Percentiles rank a stretch among this genome's conserved stretches.
phyloP scores from a whole-genome alignment of 1,284 basidiomycete species.

The Microbotryum scabiosae region DNA sequence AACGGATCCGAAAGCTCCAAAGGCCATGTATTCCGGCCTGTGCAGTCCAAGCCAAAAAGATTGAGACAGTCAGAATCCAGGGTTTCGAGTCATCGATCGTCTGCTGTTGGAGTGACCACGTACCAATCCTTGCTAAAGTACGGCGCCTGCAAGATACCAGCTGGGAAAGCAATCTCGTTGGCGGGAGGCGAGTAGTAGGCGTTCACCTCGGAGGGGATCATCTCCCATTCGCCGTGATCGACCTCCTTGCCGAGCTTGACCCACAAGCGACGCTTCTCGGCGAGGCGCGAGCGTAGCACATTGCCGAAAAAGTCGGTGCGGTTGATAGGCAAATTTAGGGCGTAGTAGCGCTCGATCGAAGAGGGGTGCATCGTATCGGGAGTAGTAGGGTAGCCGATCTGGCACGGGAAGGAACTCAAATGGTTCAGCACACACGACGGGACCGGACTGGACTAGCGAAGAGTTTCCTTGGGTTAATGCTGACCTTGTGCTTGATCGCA shows the following conservation, averaged over 20 bases:
- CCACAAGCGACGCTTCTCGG: slow-evolving; percentile 54
- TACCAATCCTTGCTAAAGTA: slow-evolving; percentile 78
- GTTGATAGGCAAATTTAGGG: slow-evolving; percentile 53
- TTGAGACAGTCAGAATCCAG: not conserved
- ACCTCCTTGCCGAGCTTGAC: slow-evolving; percentile 61
- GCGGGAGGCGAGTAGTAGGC: slow-evolving; percentile 71
- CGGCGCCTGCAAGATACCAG: slow-evolving; percentile 81
- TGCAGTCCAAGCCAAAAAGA: not conserved
- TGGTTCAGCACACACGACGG: not conserved
- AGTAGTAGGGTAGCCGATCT: slow-evolving; percentile 79
- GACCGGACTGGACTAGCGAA: not conserved
- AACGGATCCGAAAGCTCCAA: slow-evolving; percentile 82
- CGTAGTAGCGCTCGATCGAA: slow-evolving; percentile 68
- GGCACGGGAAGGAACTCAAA: slow-evolving; percentile 52
- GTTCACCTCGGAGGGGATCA: slow-evolving; percentile 64
- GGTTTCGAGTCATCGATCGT: not conserved
- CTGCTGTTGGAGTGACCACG: not conserved
- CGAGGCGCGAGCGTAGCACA: slow-evolving; percentile 52
- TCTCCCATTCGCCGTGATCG: slow-evolving; percentile 74
- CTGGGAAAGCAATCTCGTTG: slow-evolving; percentile 92
- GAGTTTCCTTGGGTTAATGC: not conserved
- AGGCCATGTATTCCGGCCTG: slow-evolving; percentile 78
- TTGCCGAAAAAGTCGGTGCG: slow-evolving; percentile 75
- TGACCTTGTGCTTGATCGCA: slow-evolving; percentile 35
- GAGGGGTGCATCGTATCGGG: slow-evolving; percentile 69